Base-by-base conservation (phyloP, 176 grass and related monocot species). In the Lolium multiflorum region DNA sequence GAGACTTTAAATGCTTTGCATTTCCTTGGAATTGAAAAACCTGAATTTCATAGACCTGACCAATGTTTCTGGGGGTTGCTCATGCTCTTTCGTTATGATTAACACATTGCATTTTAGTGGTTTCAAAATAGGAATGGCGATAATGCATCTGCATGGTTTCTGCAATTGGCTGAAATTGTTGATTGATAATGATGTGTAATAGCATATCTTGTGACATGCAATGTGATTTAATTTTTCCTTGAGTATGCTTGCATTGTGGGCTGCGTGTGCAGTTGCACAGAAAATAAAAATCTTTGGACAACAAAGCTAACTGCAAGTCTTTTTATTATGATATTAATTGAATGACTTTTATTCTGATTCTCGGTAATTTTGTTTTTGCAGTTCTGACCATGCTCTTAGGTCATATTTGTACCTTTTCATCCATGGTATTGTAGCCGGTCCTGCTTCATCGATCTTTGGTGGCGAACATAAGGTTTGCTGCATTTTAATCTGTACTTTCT, bases 331-430 rank as follows among this genome's bases (percentile, higher is more conserved):
- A 39, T 80, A 54, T 65, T 31, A 81, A 62, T 86, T 35, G 31
- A 52, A 72, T 21, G 44, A 28, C 76, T 74, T 74, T 41, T 20
- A 25, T 71, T 72, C 56, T 87, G 72, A 90, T 81, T 76, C 54
- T 56, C 9, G 62, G n/a, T 79, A 58, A 74, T 85, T 49, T 5
- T 52, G 13, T 82, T 64, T 8, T 82, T 96, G 97, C 94, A 96
- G 97, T 82, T 99, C 97, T 20, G 82, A 90, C 59, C 94, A 94
- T 91, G 94, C 94, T 71, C 84, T 99, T 72, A 83, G 97, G 74
- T 99, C 97, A 49, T 99, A 99, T 91, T 71, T 99, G 66, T 99
- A 99, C 90, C 81, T 99, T 87, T 90, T 96, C 71, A 86, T 96
- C 88, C 97, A 99, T 81, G 90, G 64, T 84, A 39, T 99, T 65